Evolutionary conservation across 768 basidiomycete genomes (phyloP).

Genomic region (Tephrocybe sp.): DNA sequence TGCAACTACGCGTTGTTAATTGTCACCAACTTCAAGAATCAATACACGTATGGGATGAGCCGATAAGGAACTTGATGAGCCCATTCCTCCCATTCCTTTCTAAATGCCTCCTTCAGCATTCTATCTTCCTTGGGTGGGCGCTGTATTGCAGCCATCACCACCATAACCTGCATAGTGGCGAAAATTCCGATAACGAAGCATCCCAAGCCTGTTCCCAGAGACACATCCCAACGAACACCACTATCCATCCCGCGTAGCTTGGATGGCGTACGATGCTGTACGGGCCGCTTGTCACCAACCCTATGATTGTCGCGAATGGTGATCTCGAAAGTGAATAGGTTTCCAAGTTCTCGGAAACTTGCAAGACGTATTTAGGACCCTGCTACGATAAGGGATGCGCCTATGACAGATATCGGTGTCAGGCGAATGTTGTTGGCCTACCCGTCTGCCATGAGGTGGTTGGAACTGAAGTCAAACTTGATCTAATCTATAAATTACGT

Average conservation of each 20-base stretch:
- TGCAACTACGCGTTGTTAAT: too few relatives aligned
- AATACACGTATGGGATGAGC: too few relatives aligned
- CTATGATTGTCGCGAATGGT: not conserved
- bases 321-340: constrained; percentile 32
- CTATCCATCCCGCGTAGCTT: not conserved
- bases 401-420: constrained; percentile 27
- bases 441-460: constrained; percentile 1
- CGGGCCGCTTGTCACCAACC: not conserved
- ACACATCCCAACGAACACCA: not conserved
- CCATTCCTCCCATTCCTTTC: too few relatives aligned
- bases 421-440: constrained; percentile 2
- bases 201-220: not conserved
- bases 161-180: too few relatives aligned
- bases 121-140: too few relatives aligned
- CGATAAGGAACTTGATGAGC: too few relatives aligned
- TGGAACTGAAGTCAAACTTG: too few relatives aligned
- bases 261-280: constrained; percentile 1
- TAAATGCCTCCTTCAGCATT: too few relatives aligned
- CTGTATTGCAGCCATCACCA: too few relatives aligned
- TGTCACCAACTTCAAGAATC: too few relatives aligned
- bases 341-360: constrained; percentile 34
- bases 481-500: too few relatives aligned
- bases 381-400: constrained; percentile 22
- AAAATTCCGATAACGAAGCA: too few relatives aligned
- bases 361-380: constrained; percentile 32